A percentile compares a stretch with the other conserved stretches of the same genome.
Evolutionary conservation across 192 early-diverging fungal species (phyloP).

Genomic region (Umbelopsis isabellina): DNA sequence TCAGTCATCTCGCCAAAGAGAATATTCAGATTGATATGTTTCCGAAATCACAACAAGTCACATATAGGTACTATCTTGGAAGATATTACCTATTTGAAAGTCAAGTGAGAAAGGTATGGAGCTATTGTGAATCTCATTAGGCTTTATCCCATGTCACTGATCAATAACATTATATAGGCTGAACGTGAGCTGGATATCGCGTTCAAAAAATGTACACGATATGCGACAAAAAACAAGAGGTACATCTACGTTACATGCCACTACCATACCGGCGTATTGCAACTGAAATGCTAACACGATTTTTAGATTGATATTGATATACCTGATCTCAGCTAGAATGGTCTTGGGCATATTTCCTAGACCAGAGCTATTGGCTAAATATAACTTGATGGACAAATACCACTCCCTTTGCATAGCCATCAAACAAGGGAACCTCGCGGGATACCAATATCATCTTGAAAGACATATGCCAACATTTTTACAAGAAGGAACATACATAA

Average conservation of each 20-base stretch:
- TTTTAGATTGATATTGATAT: conserved; percentile 40
- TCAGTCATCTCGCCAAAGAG: conserved; percentile 44
- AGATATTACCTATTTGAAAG: conserved; percentile 48
- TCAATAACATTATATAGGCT: conserved; percentile 22
- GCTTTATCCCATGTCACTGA: background rate
- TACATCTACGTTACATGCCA: background rate
- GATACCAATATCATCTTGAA: conserved; percentile 27
- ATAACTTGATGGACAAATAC: conserved; percentile 36
- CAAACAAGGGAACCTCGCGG: conserved; percentile 38
- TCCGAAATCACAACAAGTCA: conserved; percentile 53
- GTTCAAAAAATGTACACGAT: conserved; percentile 39
- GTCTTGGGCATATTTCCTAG: conserved; percentile 44
- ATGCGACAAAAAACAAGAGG: conserved; percentile 42
- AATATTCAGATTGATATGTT: conserved; percentile 36
- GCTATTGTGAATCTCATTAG: background rate
- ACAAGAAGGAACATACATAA: conserved; percentile 40
- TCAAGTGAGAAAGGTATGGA: conserved; percentile 38
- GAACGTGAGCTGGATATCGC: conserved; percentile 44
- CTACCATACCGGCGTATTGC: too few species aligned
- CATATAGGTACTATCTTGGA: conserved; percentile 51
- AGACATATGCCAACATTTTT: conserved; percentile 39
- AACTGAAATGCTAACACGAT: background rate
- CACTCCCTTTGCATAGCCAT: conserved; percentile 29
- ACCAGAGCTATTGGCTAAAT: conserved; percentile 33
- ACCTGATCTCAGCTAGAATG: conserved; percentile 48